Evolutionary conservation across 1,139 yeast species (phyloP).

Genomic region (Scheffersomyces quercinus): DNA sequence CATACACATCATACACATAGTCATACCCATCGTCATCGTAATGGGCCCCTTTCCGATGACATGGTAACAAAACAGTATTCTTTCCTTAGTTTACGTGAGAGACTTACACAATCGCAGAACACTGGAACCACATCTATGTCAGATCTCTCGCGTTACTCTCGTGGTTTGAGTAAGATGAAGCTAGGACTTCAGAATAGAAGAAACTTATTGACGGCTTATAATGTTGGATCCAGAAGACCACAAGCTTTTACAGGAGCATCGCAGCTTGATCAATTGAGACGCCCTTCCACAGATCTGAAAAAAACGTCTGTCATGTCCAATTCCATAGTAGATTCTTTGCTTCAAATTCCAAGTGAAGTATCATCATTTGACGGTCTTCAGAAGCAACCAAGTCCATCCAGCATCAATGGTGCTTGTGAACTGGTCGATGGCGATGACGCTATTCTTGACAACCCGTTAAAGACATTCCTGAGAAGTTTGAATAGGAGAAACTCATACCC

Average conservation of each 20-base stretch:
- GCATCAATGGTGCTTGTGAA: not conserved
- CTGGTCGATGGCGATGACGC: not conserved
- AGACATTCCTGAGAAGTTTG: conserved; percentile 24
- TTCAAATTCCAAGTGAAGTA: conserved; percentile 15
- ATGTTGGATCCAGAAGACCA: not conserved
- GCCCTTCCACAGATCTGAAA: not conserved
- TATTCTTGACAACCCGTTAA: conserved; percentile 9
- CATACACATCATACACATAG: conserved; percentile 12
- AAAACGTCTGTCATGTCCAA: conserved; percentile 1
- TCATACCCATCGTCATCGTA: not conserved
- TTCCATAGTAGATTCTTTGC: conserved; percentile 11
- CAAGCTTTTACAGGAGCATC: too few species aligned
- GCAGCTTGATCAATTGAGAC: too few species aligned
- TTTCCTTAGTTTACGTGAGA: conserved; percentile 41
- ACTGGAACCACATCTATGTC: conserved; percentile 7
- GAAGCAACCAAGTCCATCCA: not conserved
- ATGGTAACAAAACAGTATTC: conserved; percentile 19
- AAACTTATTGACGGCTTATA: conserved; percentile 9
- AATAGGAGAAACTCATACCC: conserved; percentile 52
- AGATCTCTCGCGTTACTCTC: conserved; percentile 32
- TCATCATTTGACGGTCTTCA: too few species aligned
- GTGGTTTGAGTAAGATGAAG: conserved; percentile 40
- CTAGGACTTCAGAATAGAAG: conserved; percentile 34
- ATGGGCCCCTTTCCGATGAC: not conserved
- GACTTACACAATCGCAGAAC: conserved; percentile 27